phyloP scores from a whole-genome alignment of 192 early-diverging fungal species.

The Entomortierella parvispora region DNA sequence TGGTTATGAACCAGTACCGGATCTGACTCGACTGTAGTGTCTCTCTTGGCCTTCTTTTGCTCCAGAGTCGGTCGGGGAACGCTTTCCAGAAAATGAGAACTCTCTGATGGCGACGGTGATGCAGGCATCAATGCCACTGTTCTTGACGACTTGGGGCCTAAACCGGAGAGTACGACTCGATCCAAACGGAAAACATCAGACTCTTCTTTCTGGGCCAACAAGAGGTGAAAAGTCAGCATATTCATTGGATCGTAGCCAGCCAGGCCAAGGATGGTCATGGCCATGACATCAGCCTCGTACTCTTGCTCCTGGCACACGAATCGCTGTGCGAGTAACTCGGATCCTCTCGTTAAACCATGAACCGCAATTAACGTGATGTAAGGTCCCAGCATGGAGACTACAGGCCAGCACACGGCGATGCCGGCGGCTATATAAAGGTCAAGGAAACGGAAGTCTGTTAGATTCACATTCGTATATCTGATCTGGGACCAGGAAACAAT shows the following conservation, averaged over 20 bases:
- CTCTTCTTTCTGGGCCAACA: too few relatives aligned
- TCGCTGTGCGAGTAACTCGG: not conserved
- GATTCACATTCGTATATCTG: too few relatives aligned
- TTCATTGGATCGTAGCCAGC: constrained; percentile 7
- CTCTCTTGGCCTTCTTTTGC: too few relatives aligned
- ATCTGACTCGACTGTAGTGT: too few relatives aligned
- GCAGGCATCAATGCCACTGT: too few relatives aligned
- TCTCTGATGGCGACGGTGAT: too few relatives aligned
- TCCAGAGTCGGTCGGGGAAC: too few relatives aligned
- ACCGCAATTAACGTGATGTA: not conserved
- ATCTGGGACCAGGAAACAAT: too few relatives aligned
- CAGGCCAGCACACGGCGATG: not conserved
- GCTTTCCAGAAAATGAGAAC: too few relatives aligned
- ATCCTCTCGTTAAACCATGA: not conserved
- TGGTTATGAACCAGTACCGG: too few relatives aligned
- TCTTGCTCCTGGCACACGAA: not conserved
- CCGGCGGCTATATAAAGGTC: not conserved
- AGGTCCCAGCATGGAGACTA: not conserved
- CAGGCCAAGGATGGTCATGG: not conserved
- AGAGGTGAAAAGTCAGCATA: not conserved
- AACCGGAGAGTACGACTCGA: not conserved
- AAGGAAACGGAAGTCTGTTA: too few relatives aligned
- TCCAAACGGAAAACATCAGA: not conserved
- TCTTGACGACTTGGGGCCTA: too few relatives aligned
- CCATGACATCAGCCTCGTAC: constrained; percentile 4